Evolutionary conservation across 2,329 filamentous ascomycete species (phyloP).

Genomic region (Seiridium cupressi): DNA sequence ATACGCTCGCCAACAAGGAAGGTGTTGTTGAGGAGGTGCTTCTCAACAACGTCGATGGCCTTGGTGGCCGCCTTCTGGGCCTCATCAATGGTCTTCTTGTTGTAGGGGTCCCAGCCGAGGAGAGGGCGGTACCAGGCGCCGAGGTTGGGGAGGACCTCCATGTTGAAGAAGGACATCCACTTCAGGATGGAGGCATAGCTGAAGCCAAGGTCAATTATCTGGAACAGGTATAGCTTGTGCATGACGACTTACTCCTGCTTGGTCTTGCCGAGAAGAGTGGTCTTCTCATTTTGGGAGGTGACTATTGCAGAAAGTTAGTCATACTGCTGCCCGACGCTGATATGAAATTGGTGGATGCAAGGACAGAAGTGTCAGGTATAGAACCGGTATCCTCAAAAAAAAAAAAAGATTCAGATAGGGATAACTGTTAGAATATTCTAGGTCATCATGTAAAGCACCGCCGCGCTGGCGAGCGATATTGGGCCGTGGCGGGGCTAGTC

Average conservation of each 20-base stretch:
- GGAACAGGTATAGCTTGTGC: too few relatives aligned
- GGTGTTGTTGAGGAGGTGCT: slow-evolving; percentile 88
- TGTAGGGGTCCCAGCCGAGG: slow-evolving; percentile 79
- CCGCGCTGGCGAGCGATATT: not conserved
- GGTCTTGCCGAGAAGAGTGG: slow-evolving; percentile 97
- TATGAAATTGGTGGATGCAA: slow-evolving; percentile 20
- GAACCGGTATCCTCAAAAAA: slow-evolving; percentile 59
- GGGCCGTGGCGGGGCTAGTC: slow-evolving; percentile 7
- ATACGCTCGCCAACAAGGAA: slow-evolving; percentile 97
- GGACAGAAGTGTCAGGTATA: slow-evolving; percentile 67
- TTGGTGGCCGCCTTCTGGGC: slow-evolving; percentile 66
- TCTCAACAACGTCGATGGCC: slow-evolving; percentile 72
- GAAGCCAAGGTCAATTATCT: not conserved
- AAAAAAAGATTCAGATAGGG: slow-evolving; percentile 90
- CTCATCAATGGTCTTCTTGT: slow-evolving; percentile 96
- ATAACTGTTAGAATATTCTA: slow-evolving; percentile 86
- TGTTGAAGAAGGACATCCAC: slow-evolving; percentile 98
- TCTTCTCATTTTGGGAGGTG: slow-evolving; percentile 99
- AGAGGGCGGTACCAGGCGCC: slow-evolving; percentile 85
- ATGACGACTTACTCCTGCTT: slow-evolving; percentile 81
- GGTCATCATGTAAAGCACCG: slow-evolving; percentile 60
- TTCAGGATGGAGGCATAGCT: slow-evolving; percentile 93
- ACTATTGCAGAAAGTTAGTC: slow-evolving; percentile 54
- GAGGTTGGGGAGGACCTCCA: slow-evolving; percentile 73
- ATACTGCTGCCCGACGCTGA: slow-evolving; percentile 19